Percentiles rank a stretch among this genome's conserved stretches.
phyloP scores from a whole-genome alignment of 306 rosid genomes.

The Medicago lupulina region DNA sequence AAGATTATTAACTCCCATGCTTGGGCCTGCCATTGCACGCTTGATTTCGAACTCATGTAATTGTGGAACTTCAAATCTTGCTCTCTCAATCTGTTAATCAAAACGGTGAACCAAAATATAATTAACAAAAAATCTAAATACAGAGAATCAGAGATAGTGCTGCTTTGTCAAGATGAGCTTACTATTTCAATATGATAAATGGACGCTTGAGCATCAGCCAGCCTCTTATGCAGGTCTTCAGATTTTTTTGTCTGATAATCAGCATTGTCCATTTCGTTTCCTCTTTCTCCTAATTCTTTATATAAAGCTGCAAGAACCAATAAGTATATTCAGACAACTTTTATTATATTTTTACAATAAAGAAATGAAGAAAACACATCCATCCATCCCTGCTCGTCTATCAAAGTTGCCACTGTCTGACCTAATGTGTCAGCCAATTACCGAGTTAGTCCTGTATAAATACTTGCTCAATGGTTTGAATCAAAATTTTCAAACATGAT shows the following conservation, averaged over 20 bases:
- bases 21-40: constrained; percentile 61
- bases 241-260: constrained; percentile 74
- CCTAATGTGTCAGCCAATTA: background rate
- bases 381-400: background rate
- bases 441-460: background rate
- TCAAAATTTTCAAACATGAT: background rate
- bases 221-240: constrained; percentile 76
- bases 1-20: constrained; percentile 60
- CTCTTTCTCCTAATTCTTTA: constrained; percentile 87
- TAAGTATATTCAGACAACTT: background rate
- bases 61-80: constrained; percentile 59
- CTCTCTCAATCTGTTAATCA: constrained; percentile 71
- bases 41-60: constrained; percentile 60
- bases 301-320: constrained; percentile 67
- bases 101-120: constrained; percentile 31
- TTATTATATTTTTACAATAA: background rate
- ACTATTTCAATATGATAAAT: constrained; percentile 89
- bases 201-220: constrained; percentile 81
- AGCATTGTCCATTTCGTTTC: constrained; percentile 87
- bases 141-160: constrained; percentile 2
- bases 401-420: background rate
- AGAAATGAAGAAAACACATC: constrained; percentile 28
- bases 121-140: constrained; percentile 11
- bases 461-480: background rate
- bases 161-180: constrained; percentile 46